These are phyloP conservation scores for Aspergillus sp. DNA, from an alignment of 2,329 filamentous ascomycete genomes.

Conservation along the genomic window DNA sequence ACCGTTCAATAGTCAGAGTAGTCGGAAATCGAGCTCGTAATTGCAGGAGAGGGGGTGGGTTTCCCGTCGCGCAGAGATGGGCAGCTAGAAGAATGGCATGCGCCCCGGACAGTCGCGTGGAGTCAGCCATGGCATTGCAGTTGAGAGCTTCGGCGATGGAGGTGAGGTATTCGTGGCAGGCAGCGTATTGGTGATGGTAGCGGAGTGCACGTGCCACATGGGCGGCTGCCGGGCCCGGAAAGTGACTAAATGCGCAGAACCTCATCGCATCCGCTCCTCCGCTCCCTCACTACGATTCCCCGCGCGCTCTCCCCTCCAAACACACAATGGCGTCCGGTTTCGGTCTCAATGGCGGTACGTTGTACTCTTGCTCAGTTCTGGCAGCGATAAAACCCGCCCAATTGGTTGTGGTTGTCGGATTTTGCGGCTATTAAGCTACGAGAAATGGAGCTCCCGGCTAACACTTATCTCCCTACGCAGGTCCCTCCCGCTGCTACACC, in stretches of 20 bases:
- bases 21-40: slow-evolving; percentile 51
- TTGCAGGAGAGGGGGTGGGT: slow-evolving; percentile 53
- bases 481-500: slow-evolving; percentile 84
- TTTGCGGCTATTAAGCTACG: slow-evolving; percentile 16
- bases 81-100: slow-evolving; percentile 61
- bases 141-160: slow-evolving; percentile 11
- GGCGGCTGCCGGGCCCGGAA: slow-evolving; percentile 14
- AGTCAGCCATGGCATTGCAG: slow-evolving; percentile 36
- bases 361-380: neutral
- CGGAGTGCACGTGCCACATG: slow-evolving; percentile 21
- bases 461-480: slow-evolving; percentile 40
- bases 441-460: slow-evolving; percentile 23
- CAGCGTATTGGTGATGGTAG: slow-evolving; percentile 12
- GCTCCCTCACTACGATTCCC: slow-evolving; percentile 22
- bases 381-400: slow-evolving; percentile 2
- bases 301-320: slow-evolving; percentile 16
- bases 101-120: slow-evolving; percentile 49
- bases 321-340: slow-evolving; percentile 52
- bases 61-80: slow-evolving; percentile 55
- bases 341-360: slow-evolving; percentile 56
- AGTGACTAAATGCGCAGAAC: slow-evolving; percentile 28
- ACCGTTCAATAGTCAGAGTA: slow-evolving; percentile 52
- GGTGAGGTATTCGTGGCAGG: slow-evolving; percentile 28
- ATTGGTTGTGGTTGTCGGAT: slow-evolving; percentile 13
- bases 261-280: slow-evolving; percentile 30